Conservation (phyloP, 148 eudicot species). For the Gaultheria prostrata region DNA sequence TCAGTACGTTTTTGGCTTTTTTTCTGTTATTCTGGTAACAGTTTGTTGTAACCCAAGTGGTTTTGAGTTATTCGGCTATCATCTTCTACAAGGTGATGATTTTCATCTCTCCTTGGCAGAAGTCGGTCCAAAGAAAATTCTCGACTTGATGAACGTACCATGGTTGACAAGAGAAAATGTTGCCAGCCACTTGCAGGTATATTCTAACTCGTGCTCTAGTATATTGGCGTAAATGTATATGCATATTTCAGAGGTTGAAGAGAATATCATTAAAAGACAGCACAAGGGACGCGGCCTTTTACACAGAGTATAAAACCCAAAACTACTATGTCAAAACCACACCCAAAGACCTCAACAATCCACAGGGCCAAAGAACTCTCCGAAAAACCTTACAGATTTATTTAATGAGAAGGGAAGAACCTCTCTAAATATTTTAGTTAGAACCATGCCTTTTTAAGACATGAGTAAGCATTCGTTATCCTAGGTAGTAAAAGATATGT, state of each 20-base stretch:
- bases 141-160: conserved; percentile 85
- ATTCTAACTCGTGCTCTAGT: neutral
- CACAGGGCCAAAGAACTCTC: neutral
- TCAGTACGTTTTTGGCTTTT: neutral
- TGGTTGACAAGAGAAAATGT: conserved; percentile 95
- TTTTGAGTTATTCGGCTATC: conserved; percentile 15
- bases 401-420: neutral
- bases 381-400: neutral
- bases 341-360: neutral
- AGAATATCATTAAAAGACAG: neutral
- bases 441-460: neutral
- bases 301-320: neutral
- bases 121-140: conserved; percentile 93
- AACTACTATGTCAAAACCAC: neutral
- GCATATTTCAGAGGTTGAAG: neutral
- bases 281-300: neutral
- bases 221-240: neutral
- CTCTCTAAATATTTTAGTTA: neutral
- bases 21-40: neutral
- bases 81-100: conserved; percentile 23
- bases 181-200: conserved; percentile 98
- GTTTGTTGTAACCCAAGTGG: conserved; percentile 5
- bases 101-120: conserved; percentile 49
- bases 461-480: neutral
- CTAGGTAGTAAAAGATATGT: neutral